These are phyloP conservation scores for Fagus crenata DNA, from an alignment of 306 rosid species.

Conservation along the genomic window DNA sequence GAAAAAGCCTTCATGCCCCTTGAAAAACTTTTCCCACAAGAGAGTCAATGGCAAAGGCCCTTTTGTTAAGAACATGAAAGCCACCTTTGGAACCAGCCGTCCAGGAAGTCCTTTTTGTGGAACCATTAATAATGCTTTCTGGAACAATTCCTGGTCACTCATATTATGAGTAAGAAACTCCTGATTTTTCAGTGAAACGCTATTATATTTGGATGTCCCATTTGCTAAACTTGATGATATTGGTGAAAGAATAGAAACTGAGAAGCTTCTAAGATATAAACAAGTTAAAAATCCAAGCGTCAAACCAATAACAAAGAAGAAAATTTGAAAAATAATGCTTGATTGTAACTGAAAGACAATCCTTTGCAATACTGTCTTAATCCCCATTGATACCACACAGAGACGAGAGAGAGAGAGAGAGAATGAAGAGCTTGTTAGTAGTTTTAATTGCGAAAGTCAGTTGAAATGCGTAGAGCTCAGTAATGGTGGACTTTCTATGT, in stretches of 20 bases:
- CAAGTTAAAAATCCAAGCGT: slow-evolving; percentile 42
- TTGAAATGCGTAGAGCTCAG: slow-evolving; percentile 5
- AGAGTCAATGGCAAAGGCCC: slow-evolving; percentile 49
- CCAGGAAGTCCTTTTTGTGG: slow-evolving; percentile 8
- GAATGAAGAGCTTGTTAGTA: slow-evolving; percentile 14
- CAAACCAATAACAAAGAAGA: slow-evolving; percentile 43
- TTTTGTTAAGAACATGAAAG: slow-evolving; percentile 64
- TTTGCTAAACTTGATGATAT: background rate
- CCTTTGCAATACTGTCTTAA: slow-evolving; percentile 1
- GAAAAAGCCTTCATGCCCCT: slow-evolving; percentile 45
- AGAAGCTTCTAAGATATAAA: slow-evolving; percentile 34
- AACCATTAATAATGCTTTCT: slow-evolving; percentile 42
- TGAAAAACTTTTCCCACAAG: slow-evolving; percentile 58
- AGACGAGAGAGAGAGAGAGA: slow-evolving; percentile 3
- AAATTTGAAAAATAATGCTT: slow-evolving; percentile 27
- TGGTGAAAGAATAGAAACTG: slow-evolving; percentile 18
- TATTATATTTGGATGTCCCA: slow-evolving; percentile 1
- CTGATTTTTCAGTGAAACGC: slow-evolving; percentile 18
- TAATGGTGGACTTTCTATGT: background rate
- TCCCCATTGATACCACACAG: background rate
- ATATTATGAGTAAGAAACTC: slow-evolving; percentile 43
- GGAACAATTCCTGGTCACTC: slow-evolving; percentile 58
- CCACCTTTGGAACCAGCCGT: slow-evolving; percentile 44
- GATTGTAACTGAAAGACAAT: slow-evolving; percentile 8
- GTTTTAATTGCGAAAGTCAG: background rate